Base-by-base conservation (phyloP, 805 yeast genomes). In the Priceomyces castillae region DNA sequence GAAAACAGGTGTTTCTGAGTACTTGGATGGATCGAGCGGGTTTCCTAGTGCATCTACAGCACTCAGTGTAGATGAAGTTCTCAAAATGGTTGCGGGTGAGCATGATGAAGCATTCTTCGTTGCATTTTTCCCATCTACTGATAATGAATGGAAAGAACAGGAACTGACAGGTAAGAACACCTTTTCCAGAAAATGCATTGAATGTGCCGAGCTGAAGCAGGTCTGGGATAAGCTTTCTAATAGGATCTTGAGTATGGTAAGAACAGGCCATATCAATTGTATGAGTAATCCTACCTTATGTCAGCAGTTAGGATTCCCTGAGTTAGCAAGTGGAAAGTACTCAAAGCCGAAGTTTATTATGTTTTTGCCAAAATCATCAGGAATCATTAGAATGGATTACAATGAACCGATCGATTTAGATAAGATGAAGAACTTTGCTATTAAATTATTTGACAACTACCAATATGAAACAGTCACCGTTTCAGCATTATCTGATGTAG, bases 121-220 rank as follows among this genome's bases (percentile, higher is more conserved):
- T 3, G 74, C 86, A 12, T 81, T 86, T 46, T 84, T 85, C 79
- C 90, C 90, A 2, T 62, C 81, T 2, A 60, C 72, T 4, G 69
- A 72, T 37, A 59, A 74, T 22, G 65, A 76, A 43, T 61, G 70
- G 53, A 56, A 60, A 16, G 50, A 54, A 12, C 54, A 58, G 11
- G 71, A 67, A 17, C 49, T 51, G 16, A 53, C 59, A 3, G 61
- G 62, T 3, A 68, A 68, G 41, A 52, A 53, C n/a, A 54, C 62
- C 4, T 78, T 76, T 43, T 52, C 59, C 11, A 50, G 54, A 7
- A 37, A 47, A 10, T 80, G 84, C 53, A 67, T 69, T 14, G 72
- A 74, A 39, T 79, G 87, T 50, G 51, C 68, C 34, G 76, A 73
- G 12, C 73, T 76, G 46, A 75, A 77, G 47, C 72, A 74, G 46